Conservation (phyloP, 1,139 yeast species). For the Hansenula anomala region DNA sequence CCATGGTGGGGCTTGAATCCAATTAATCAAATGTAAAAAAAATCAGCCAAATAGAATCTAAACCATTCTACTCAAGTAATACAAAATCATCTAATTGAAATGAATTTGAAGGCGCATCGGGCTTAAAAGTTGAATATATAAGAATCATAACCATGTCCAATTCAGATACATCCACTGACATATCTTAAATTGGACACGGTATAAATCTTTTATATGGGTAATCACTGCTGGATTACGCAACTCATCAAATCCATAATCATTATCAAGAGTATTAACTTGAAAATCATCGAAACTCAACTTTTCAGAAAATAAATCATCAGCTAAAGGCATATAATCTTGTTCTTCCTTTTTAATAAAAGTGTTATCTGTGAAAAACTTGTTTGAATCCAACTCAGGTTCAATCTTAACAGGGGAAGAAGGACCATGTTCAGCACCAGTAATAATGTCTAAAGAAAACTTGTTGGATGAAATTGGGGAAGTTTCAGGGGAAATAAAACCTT, state of each 20-base stretch:
- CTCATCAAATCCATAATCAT: slow-evolving; percentile 29
- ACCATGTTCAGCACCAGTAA: slow-evolving; percentile 8
- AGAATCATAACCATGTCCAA: slow-evolving; percentile 11
- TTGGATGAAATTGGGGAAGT: slow-evolving; percentile 11
- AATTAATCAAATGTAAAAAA: too few species aligned
- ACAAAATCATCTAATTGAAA: slow-evolving; percentile 26
- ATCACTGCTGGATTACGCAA: slow-evolving; percentile 41
- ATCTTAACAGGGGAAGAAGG: neutral
- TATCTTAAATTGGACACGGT: slow-evolving; percentile 6
- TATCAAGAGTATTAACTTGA: slow-evolving; percentile 17
- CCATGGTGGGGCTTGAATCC: too few species aligned
- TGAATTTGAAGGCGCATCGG: slow-evolving; percentile 26
- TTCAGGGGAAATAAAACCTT: slow-evolving; percentile 7
- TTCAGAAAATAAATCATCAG: slow-evolving; percentile 4
- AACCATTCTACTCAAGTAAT: slow-evolving; percentile 15
- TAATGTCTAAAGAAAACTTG: slow-evolving; percentile 20
- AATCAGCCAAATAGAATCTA: too few species aligned
- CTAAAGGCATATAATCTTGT: slow-evolving; percentile 3
- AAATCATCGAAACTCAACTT: slow-evolving; percentile 13
- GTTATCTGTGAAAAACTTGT: neutral
- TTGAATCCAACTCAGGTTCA: slow-evolving; percentile 1
- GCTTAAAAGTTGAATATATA: slow-evolving; percentile 10
- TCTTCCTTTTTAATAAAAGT: slow-evolving; percentile 11
- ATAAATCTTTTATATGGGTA: slow-evolving; percentile 16
- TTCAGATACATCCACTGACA: slow-evolving; percentile 7